These are phyloP conservation scores for Agrostemma githago DNA, from an alignment of 148 eudicot species.

Conservation along the genomic window DNA sequence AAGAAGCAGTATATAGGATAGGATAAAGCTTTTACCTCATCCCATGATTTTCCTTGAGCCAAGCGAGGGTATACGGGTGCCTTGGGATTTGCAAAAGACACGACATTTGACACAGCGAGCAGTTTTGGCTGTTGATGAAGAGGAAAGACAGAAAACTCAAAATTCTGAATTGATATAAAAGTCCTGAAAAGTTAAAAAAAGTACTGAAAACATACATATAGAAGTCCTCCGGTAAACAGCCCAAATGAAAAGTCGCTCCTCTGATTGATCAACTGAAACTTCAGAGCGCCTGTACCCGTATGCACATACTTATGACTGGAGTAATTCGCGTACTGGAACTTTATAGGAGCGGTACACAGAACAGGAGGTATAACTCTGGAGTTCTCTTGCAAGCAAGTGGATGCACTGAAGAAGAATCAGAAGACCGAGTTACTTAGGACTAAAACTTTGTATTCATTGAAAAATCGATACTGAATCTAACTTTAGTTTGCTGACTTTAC, in stretches of 20 bases:
- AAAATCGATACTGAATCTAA: background rate
- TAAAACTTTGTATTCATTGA: background rate
- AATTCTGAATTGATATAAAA: background rate
- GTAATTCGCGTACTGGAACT: slow-evolving; percentile 77
- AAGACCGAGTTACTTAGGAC: background rate
- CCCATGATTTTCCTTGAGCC: slow-evolving; percentile 32
- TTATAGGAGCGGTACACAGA: slow-evolving; percentile 32
- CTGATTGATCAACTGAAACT: slow-evolving; percentile 79
- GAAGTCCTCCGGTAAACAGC: slow-evolving; percentile 69
- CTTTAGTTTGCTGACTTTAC: background rate
- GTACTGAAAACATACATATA: slow-evolving; percentile 33
- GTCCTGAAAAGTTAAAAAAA: no score
- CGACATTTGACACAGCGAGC: slow-evolving; percentile 61
- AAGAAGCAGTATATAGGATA: background rate
- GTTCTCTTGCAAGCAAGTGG: slow-evolving; percentile 20
- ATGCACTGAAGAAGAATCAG: slow-evolving; percentile 19
- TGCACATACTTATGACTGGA: slow-evolving; percentile 45
- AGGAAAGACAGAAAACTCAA: no score
- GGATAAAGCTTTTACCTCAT: slow-evolving; percentile 25
- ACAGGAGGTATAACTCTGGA: slow-evolving; percentile 13
- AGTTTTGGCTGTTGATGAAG: slow-evolving; percentile 58
- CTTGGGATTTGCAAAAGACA: slow-evolving; percentile 71
- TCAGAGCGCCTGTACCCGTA: slow-evolving; percentile 62
- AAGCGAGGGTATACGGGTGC: slow-evolving; percentile 32
- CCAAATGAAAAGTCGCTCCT: slow-evolving; percentile 80